A percentile compares a stretch with the other conserved stretches of the same genome.
Evolutionary conservation across 345 rosid species (phyloP).

Genomic region (Isatis tinctoria): DNA sequence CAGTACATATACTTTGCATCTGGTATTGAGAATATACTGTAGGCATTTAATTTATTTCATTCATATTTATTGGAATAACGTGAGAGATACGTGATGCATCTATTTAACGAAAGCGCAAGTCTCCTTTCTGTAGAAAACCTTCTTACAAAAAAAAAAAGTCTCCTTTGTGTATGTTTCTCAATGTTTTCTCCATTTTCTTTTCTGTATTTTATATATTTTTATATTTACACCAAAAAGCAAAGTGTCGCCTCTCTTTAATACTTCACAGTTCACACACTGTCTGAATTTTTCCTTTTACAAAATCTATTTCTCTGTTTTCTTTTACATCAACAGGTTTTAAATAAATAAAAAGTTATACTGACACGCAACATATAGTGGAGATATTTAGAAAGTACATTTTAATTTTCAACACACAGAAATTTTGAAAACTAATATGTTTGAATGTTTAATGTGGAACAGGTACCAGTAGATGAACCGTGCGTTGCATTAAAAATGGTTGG

Average conservation of each 20-base stretch:
- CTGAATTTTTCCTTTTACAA: neutral
- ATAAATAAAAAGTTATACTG: too few relatives aligned
- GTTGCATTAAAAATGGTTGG: conserved; percentile 74
- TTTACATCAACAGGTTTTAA: conserved; percentile 1
- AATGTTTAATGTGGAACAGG: conserved; percentile 41
- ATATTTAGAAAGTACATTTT: neutral
- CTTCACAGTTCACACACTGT: too few relatives aligned
- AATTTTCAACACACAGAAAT: neutral
- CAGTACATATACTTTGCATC: neutral
- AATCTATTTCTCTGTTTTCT: neutral
- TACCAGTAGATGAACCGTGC: conserved; percentile 90
- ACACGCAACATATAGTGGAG: conserved; percentile 17
- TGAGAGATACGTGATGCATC: conserved; percentile 20
- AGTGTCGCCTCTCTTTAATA: conserved; percentile 3
- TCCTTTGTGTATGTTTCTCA: neutral
- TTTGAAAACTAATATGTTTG: neutral
- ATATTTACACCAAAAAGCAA: neutral
- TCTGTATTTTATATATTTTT: neutral
- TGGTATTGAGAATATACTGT: neutral
- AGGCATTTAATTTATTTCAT: neutral
- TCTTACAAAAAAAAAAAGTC: too few relatives aligned
- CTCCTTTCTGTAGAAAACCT: conserved; percentile 19
- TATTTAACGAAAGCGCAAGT: conserved; percentile 22
- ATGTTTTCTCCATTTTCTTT: conserved; percentile 5
- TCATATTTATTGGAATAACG: conserved; percentile 14